Evolutionary conservation across 805 yeast genomes (phyloP).

Genomic region (Ogataea populi-albae): DNA sequence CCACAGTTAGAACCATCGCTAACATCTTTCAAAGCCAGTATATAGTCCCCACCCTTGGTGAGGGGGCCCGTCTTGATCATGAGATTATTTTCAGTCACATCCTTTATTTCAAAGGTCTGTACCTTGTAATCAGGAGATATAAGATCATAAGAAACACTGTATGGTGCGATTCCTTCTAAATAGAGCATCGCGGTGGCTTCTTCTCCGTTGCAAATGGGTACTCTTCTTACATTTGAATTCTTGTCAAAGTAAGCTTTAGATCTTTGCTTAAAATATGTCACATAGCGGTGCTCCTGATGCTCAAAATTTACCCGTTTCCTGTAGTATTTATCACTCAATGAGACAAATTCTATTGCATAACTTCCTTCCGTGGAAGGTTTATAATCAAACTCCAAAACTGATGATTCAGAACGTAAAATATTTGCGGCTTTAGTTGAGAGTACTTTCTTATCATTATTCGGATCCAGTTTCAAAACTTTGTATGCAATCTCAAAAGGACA

Average conservation of each 20-base stretch:
- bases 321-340: conserved; percentile 64
- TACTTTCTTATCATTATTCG: conserved; percentile 29
- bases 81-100: conserved; percentile 37
- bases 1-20: conserved; percentile 77
- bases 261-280: conserved; percentile 68
- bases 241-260: conserved; percentile 50
- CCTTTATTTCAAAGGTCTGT: conserved; percentile 38
- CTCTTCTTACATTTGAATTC: conserved; percentile 15
- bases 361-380: conserved; percentile 80
- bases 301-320: conserved; percentile 29
- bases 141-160: conserved; percentile 64
- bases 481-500: conserved; percentile 77
- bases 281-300: conserved; percentile 49
- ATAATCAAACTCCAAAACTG: conserved; percentile 50
- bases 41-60: conserved; percentile 68
- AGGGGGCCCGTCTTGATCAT: conserved; percentile 54
- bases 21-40: conserved; percentile 59
- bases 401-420: conserved; percentile 32
- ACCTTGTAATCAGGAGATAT: conserved; percentile 52
- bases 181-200: conserved; percentile 47
- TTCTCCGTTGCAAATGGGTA: conserved; percentile 31
- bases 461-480: conserved; percentile 52
- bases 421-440: conserved; percentile 26
- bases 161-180: conserved; percentile 81
- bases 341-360: conserved; percentile 68